phyloP scores from a whole-genome alignment of 176 grass and related monocot genomes.

The Avena sativa region DNA sequence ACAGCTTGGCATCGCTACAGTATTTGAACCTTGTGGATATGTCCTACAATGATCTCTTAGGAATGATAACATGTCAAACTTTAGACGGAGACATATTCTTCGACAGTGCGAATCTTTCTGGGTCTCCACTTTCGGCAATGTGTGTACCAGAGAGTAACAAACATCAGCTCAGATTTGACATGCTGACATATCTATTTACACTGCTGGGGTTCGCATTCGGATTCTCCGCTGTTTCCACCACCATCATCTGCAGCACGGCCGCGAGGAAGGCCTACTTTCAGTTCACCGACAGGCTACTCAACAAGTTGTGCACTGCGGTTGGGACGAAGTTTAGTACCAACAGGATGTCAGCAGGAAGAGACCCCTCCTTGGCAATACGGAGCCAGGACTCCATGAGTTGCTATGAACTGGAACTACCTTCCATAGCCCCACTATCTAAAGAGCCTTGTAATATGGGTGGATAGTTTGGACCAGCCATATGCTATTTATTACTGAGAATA shows the following conservation, averaged over 20 bases:
- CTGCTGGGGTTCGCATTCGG: constrained; percentile 41
- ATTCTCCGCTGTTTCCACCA: not conserved
- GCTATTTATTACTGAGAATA: not conserved
- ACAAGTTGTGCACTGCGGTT: not conserved
- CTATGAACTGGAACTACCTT: not conserved
- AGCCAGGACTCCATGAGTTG: not conserved
- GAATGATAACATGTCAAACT: not conserved
- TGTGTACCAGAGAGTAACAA: not conserved
- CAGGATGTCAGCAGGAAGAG: not conserved
- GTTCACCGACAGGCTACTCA: not conserved
- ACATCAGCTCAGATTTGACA: not conserved
- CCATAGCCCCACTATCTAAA: not conserved
- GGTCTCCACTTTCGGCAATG: rapidly evolving
- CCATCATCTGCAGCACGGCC: not conserved
- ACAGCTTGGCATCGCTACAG: rapidly evolving
- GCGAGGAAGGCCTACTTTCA: constrained; percentile 29
- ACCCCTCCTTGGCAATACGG: not conserved
- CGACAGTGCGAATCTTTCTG: constrained; percentile 14
- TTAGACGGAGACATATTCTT: not conserved
- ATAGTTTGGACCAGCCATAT: not conserved
- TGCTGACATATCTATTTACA: not conserved
- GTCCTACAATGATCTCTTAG: constrained; percentile 36
- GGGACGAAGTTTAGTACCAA: not conserved
- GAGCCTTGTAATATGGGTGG: not conserved
- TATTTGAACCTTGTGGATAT: rapidly evolving